phyloP scores from a whole-genome alignment of 108 stramenopile species.

The Stephanodiscus minutulus region DNA sequence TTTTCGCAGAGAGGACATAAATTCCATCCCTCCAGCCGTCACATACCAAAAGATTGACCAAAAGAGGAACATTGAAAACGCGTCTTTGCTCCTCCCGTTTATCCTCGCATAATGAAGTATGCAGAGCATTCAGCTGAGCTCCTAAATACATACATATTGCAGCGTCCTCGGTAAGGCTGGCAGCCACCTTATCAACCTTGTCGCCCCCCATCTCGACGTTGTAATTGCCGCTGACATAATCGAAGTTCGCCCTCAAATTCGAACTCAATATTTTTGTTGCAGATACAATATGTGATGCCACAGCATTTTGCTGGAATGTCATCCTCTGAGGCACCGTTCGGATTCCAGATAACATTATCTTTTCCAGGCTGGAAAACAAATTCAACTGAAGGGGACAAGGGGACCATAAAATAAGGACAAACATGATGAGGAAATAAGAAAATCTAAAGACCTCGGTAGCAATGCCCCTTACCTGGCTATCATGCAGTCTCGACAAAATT shows the following conservation, averaged over 20 bases:
- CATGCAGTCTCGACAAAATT: conserved; percentile 71
- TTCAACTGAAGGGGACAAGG: conserved; percentile 15
- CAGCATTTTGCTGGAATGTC: conserved; percentile 44
- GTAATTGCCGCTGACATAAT: conserved; percentile 1
- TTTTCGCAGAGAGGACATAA: conserved; percentile 1
- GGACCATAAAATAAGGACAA: not conserved
- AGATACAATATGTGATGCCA: conserved; percentile 54
- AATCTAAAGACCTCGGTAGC: not conserved
- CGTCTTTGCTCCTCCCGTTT: conserved; percentile 62
- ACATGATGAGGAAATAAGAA: not conserved
- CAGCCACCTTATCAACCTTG: not conserved
- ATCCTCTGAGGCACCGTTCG: conserved; percentile 42
- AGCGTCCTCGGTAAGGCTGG: conserved; percentile 19
- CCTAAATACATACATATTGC: conserved; percentile 73
- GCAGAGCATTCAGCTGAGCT: conserved; percentile 59
- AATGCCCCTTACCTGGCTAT: conserved; percentile 45
- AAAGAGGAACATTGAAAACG: conserved; percentile 66
- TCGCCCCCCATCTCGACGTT: conserved; percentile 1
- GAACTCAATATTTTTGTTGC: conserved; percentile 46
- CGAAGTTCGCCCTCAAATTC: conserved; percentile 55
- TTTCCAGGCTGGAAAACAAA: conserved; percentile 60
- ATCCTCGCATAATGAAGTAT: conserved; percentile 74
- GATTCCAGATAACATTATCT: conserved; percentile 58
- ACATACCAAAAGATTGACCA: conserved; percentile 39
- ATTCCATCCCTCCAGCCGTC: conserved; percentile 47